Conservation (phyloP, 306 rosid species). For the Clitoria ternatea region DNA sequence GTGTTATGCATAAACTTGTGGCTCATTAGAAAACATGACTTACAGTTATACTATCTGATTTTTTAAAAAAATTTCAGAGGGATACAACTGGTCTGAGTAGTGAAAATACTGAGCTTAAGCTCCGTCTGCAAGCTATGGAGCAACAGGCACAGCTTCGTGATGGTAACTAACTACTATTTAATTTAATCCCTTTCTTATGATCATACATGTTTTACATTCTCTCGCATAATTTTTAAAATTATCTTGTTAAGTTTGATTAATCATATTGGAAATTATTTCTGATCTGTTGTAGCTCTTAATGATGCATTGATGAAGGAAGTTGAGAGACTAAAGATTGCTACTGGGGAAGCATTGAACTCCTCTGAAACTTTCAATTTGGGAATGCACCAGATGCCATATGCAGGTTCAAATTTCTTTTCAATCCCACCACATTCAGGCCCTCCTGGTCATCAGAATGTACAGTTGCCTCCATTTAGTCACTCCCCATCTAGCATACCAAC, state of each 20-base stretch:
- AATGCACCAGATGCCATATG: constrained; percentile 69
- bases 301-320: constrained; percentile 96
- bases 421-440: constrained; percentile 54
- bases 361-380: constrained; percentile 79
- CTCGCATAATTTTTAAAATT: not conserved
- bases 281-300: constrained; percentile 63
- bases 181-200: constrained; percentile 6
- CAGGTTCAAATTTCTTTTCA: constrained; percentile 61
- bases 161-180: constrained; percentile 50
- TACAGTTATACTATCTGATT: not conserved
- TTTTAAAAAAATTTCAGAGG: constrained; percentile 66
- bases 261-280: constrained; percentile 1
- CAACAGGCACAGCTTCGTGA: constrained; percentile 98
- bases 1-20: constrained; percentile 16
- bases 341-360: constrained; percentile 77
- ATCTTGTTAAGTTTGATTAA: not conserved
- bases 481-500: constrained; percentile 44
- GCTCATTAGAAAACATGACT: constrained; percentile 5
- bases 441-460: constrained; percentile 57
- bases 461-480: constrained; percentile 52
- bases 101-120: constrained; percentile 95
- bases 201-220: not conserved
- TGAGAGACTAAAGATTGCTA: constrained; percentile 87
- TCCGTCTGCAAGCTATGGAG: constrained; percentile 94
- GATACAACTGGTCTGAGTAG: constrained; percentile 80